phyloP scores from a whole-genome alignment of 1,284 basidiomycete genomes.

The Retiboletus flavoniger region DNA sequence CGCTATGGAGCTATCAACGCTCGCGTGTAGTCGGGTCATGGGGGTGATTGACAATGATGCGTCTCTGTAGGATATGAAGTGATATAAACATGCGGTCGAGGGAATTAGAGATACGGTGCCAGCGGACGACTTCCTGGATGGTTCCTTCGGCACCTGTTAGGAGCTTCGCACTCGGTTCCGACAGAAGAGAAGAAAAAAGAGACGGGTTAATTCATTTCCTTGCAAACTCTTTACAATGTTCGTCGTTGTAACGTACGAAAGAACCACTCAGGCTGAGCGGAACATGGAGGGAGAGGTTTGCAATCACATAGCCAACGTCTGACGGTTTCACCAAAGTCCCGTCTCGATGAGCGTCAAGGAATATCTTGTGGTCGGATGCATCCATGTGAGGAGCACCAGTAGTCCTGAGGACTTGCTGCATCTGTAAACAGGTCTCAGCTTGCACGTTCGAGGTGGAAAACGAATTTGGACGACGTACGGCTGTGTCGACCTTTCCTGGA shows the following conservation, averaged over 20 bases:
- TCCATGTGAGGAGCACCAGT: constrained; percentile 51
- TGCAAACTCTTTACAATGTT: constrained; percentile 57
- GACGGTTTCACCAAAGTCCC: constrained; percentile 71
- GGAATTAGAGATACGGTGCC: background rate
- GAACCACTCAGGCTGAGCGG: constrained; percentile 62
- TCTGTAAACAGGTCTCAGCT: constrained; percentile 43
- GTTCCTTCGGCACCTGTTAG: constrained; percentile 12
- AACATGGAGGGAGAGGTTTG: constrained; percentile 59
- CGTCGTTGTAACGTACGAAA: constrained; percentile 73
- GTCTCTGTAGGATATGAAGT: background rate
- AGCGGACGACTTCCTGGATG: constrained; percentile 12
- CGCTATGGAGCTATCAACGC: background rate
- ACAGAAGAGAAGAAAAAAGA: constrained; percentile 7
- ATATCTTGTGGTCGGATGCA: constrained; percentile 51
- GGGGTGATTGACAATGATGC: background rate
- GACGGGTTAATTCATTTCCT: constrained; percentile 26
- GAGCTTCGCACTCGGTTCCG: constrained; percentile 18
- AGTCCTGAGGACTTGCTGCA: constrained; percentile 61
- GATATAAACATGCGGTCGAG: constrained; percentile 2
- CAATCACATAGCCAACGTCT: constrained; percentile 74
- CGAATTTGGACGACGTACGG: constrained; percentile 38
- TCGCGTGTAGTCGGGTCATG: constrained; percentile 18
- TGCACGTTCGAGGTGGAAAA: constrained; percentile 1
- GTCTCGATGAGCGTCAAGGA: constrained; percentile 58
- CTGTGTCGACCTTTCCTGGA: constrained; percentile 83